Evolutionary conservation across 345 rosid species (phyloP), one percentile per base, ranked within the genome.

Genomic region (Euphorbia lathyris): DNA sequence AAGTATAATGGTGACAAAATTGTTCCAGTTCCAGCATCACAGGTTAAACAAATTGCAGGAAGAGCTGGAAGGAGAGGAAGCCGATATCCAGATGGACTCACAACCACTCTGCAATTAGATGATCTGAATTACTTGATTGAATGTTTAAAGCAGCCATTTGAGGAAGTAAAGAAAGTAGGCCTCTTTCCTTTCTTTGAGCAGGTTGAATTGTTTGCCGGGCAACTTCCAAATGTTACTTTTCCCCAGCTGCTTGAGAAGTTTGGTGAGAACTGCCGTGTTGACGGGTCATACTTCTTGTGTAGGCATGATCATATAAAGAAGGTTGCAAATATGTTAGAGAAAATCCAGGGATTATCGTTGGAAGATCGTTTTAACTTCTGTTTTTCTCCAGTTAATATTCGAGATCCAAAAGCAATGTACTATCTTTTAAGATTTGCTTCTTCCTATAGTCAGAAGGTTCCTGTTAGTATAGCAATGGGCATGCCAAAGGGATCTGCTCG

Each of bases 31-130:
- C 88, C 94, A 0, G 87, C 95, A 6, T 87, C 96, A 34, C 98
- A 91, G 63, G 94, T 94, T 65, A 94, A 94, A 81, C 98, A 91
- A 83, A 94, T 94, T 72, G 98, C 93, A 0, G 98, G 98, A 63
- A 88, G 98, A 83, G 97, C 98, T 68, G 97, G 98, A 50, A 81
- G 98, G 63, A 86, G 98, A 81, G 97, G 97, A 74, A 91, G 98
- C 68, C 66, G 78, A 4, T 94, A 84, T 68, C 98, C 98, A 0
- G 95, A 88, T 79, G 97, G 98, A 56, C 96, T 91, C 53, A 83
- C 97, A 2, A 91, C 97, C 23, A 87, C 97, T 14, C 71, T 94
- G 77, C 78, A 87, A 52, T 77, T 83, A 27, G 89, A 91, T 38
- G 97, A 94, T 77, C 73, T 94, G 47, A 83, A 70, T 65, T 94